Percentiles rank a stretch among this genome's conserved stretches.
These are phyloP conservation scores for Lasiodiplodia theobromae DNA, from an alignment of 2,329 filamentous ascomycete species.

Conservation along the genomic window DNA sequence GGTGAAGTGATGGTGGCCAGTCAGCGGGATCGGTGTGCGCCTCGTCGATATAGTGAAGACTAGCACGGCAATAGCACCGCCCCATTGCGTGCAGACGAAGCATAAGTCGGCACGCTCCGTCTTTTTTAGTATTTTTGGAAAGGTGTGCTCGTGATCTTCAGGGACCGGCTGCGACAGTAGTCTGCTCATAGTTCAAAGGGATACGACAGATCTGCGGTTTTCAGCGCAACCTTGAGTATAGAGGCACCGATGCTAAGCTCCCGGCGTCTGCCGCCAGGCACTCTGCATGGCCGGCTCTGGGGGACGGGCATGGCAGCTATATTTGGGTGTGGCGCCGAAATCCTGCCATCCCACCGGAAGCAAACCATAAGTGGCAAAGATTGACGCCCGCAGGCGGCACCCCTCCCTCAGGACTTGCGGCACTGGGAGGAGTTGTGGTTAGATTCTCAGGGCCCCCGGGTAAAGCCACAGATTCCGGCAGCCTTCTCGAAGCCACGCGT, in stretches of 20 bases:
- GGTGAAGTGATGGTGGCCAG: too few relatives aligned
- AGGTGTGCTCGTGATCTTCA: too few relatives aligned
- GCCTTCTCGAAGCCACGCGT: constrained; percentile 9
- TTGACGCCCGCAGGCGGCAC: not conserved
- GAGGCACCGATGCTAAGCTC: not conserved
- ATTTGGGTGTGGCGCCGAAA: constrained; percentile 20
- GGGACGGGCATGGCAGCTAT: constrained; percentile 12
- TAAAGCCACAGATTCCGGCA: constrained; percentile 19
- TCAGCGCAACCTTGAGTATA: not conserved
- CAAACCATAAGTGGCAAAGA: not conserved
- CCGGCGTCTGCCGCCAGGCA: not conserved
- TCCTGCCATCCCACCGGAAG: constrained; percentile 21
- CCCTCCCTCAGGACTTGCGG: not conserved
- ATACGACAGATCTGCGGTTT: not conserved
- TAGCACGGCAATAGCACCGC: too few relatives aligned
- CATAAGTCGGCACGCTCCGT: too few relatives aligned
- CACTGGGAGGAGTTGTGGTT: not conserved
- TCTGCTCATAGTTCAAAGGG: not conserved
- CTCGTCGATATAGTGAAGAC: too few relatives aligned
- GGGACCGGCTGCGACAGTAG: too few relatives aligned
- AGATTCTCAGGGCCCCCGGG: not conserved
- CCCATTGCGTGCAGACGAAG: too few relatives aligned
- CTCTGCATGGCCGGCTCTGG: not conserved
- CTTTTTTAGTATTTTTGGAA: too few relatives aligned
- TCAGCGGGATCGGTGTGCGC: too few relatives aligned